Base-by-base conservation (phyloP, 2,329 filamentous ascomycete genomes). In the Alternaria metachromatica region DNA sequence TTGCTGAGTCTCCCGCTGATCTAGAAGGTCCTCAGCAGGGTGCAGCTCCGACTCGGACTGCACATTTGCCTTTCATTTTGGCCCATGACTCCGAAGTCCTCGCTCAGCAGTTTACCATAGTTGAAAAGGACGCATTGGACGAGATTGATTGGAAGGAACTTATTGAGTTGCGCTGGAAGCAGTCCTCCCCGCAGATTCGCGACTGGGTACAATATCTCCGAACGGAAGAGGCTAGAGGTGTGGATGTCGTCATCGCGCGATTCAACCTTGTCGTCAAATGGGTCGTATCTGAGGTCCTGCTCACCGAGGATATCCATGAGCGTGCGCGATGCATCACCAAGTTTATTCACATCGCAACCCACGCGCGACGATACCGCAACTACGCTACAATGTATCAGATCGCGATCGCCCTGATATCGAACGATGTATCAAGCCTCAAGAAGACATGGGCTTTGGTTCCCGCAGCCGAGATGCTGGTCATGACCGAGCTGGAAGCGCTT, bases 181-280 rank as follows among this genome's bases (percentile, higher is more conserved):
- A 93, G 70, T 85, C 87, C 15, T 87, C 87, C 51, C 88, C 86
- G 54, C 84, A 90, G 64, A 87, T 89, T 37, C 87, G 89, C 57
- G 92, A 93, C 21, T 96, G 92, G 92, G 92, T 95, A 11, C 90
- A 93, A 46, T 95, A 94, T 75, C 83, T 95, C 44, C 88, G 90
- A 56, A 89, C 89, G 54, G 87, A 89, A 46, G 89, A 92, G 70
- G 89, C 90, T 2, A 87, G 87, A 58, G 92, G 92, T 13, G 90
- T 96, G 41, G 92, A 95, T 75, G 90, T 96, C 21, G 92, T 94
- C 51, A 92, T 95, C 77, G 91, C 92, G 9, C 90, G 92, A 53
- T 96, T 96, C 83, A 96, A 96, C 78, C 88, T 96, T 67, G 92
- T 95, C 83, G 92, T 94, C 65, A 95, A 95, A 78, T 96, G 92